Conservation (phyloP, 768 basidiomycete genomes). For the Lanmaoa pseudosensibilis region DNA sequence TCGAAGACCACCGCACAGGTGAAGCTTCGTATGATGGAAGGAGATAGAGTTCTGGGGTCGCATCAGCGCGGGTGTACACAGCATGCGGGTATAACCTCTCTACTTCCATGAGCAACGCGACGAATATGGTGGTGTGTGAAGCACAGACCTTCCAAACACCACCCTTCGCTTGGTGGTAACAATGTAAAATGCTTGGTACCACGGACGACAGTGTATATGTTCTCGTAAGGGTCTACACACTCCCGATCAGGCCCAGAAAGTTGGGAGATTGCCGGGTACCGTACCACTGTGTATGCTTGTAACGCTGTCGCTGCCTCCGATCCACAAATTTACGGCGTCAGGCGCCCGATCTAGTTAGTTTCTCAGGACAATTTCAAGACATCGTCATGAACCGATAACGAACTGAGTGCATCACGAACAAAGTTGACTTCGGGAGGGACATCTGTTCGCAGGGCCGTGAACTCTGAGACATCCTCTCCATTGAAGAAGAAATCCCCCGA, state of each 20-base stretch:
- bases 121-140: neutral
- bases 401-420: constrained; percentile 80
- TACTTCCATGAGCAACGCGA: constrained; percentile 30
- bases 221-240: constrained; percentile 81
- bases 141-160: constrained; percentile 72
- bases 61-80: constrained; percentile 47
- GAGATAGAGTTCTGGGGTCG: constrained; percentile 27
- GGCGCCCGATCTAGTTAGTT: constrained; percentile 52
- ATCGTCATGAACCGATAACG: constrained; percentile 18
- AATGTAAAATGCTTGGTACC: constrained; percentile 86
- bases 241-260: neutral
- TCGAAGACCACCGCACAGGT: constrained; percentile 80
- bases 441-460: constrained; percentile 59
- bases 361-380: neutral
- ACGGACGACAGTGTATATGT: constrained; percentile 84
- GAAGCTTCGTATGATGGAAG: constrained; percentile 36
- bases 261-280: constrained; percentile 10
- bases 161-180: constrained; percentile 86
- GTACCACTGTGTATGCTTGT: constrained; percentile 88
- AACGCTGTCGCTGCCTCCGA: constrained; percentile 71
- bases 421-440: constrained; percentile 69
- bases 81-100: constrained; percentile 68
- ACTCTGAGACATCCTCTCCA: constrained; percentile 51
- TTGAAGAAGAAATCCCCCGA: constrained; percentile 43
- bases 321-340: constrained; percentile 94